Conservation (phyloP, 495 filamentous ascomycete genomes). For the Penicillium arizonense region DNA sequence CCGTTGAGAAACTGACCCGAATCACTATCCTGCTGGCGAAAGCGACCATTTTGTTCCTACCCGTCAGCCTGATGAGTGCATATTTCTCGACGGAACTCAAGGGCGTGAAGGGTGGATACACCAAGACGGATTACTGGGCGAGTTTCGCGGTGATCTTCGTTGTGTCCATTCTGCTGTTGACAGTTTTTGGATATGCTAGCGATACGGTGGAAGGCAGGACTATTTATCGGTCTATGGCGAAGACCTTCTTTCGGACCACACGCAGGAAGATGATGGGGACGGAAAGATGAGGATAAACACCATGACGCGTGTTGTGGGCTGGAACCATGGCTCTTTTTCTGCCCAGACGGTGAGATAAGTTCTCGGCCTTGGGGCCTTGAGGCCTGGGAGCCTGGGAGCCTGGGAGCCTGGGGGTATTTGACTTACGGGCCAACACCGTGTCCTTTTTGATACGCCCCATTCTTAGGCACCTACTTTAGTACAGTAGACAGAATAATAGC, state of each 20-base stretch:
- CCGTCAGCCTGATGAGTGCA: slow-evolving; percentile 78
- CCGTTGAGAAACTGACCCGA: slow-evolving; percentile 73
- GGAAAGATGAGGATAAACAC: background rate
- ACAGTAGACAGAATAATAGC: slow-evolving; percentile 7
- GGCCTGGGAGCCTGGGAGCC: slow-evolving; percentile 5
- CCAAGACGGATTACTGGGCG: slow-evolving; percentile 66
- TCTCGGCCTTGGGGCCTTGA: slow-evolving; percentile 2
- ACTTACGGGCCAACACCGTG: slow-evolving; percentile 42
- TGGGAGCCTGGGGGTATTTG: slow-evolving; percentile 7
- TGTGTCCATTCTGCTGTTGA: slow-evolving; percentile 58
- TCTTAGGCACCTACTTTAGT: background rate
- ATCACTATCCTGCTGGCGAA: slow-evolving; percentile 83
- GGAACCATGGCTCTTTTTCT: slow-evolving; percentile 8
- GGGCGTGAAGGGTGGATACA: slow-evolving; percentile 58
- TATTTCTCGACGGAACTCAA: slow-evolving; percentile 76
- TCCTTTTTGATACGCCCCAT: slow-evolving; percentile 29
- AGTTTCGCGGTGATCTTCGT: slow-evolving; percentile 66
- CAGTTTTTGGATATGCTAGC: slow-evolving; percentile 44
- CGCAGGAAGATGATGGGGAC: slow-evolving; percentile 14
- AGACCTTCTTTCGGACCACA: slow-evolving; percentile 39
- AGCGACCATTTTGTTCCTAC: slow-evolving; percentile 80
- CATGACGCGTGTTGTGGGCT: slow-evolving; percentile 10
- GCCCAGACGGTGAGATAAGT: slow-evolving; percentile 10
- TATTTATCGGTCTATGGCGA: slow-evolving; percentile 45
- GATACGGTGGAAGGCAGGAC: slow-evolving; percentile 51